Percentiles rank a stretch among this genome's conserved stretches.
These are phyloP conservation scores for Medicago ruthenica DNA, from an alignment of 306 rosid species.

Conservation along the genomic window DNA sequence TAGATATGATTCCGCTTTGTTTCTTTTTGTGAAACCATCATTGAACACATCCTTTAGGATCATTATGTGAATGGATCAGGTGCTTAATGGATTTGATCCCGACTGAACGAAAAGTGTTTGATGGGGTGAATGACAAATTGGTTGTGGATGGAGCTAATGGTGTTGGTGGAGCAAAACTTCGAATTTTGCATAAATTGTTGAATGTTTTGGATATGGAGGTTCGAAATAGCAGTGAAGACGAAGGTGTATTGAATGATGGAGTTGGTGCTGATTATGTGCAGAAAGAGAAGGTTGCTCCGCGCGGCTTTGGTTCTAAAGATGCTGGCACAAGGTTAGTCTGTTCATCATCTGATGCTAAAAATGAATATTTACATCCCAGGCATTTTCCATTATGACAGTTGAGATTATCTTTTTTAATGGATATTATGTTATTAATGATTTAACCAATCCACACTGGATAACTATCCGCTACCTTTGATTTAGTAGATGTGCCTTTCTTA, in stretches of 20 bases:
- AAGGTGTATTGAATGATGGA: slow-evolving; percentile 86
- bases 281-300: slow-evolving; percentile 87
- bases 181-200: slow-evolving; percentile 57
- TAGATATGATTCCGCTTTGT: slow-evolving; percentile 9
- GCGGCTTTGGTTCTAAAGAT: slow-evolving; percentile 68
- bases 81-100: slow-evolving; percentile 84
- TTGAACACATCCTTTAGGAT: slow-evolving; percentile 38
- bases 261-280: slow-evolving; percentile 99
- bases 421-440: neutral
- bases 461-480: slow-evolving; percentile 36
- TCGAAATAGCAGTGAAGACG: slow-evolving; percentile 75
- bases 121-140: slow-evolving; percentile 52
- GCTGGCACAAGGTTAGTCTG: slow-evolving; percentile 74
- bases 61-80: slow-evolving; percentile 66
- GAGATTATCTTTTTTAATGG: slow-evolving; percentile 1
- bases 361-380: slow-evolving; percentile 16
- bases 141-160: slow-evolving; percentile 95
- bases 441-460: slow-evolving; percentile 14
- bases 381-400: slow-evolving; percentile 2
- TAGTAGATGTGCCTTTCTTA: neutral
- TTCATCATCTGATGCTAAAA: slow-evolving; percentile 36
- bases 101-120: slow-evolving; percentile 39
- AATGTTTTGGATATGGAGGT: slow-evolving; percentile 66
- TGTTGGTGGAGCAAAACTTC: slow-evolving; percentile 85
- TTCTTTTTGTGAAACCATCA: slow-evolving; percentile 33